These are phyloP conservation scores for Backusella morwellensis DNA, from an alignment of 192 early-diverging fungal genomes.

Conservation along the genomic window DNA sequence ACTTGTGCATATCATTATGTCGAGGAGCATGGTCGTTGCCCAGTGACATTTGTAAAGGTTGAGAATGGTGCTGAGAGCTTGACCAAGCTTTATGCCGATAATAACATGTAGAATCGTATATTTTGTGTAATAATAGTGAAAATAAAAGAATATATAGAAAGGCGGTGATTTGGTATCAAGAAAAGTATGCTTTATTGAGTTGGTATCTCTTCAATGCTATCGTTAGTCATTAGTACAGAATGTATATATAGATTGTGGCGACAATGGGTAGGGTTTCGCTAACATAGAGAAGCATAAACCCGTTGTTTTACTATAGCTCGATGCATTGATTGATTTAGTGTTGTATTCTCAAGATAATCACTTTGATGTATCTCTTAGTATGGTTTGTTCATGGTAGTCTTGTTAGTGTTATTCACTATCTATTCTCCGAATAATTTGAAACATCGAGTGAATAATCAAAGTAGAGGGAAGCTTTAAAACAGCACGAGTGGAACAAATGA, in stretches of 20 bases:
- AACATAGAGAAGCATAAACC: no score
- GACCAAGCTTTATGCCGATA: slow-evolving; percentile 66
- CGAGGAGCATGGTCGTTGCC: slow-evolving; percentile 69
- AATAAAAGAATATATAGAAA: background rate
- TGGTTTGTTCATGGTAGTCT: background rate
- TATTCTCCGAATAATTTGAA: slow-evolving; percentile 3
- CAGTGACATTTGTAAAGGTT: slow-evolving; percentile 66
- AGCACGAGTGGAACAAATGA: background rate
- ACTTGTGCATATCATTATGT: slow-evolving; percentile 81
- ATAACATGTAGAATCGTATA: background rate
- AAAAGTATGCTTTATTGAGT: no score
- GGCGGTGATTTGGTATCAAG: no score
- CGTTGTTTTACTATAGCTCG: no score
- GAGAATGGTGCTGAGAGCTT: slow-evolving; percentile 45
- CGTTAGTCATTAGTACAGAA: no score
- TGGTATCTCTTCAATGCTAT: no score
- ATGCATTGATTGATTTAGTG: no score
- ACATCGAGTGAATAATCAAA: background rate
- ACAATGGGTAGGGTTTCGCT: no score
- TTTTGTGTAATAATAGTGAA: background rate
- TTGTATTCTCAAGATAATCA: background rate
- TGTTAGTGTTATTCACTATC: background rate
- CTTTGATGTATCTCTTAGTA: background rate
- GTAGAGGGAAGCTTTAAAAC: no score
- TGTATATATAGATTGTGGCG: no score